Evolutionary conservation across 148 eudicot genomes (phyloP).

Genomic region (Arctostaphylos glauca): DNA sequence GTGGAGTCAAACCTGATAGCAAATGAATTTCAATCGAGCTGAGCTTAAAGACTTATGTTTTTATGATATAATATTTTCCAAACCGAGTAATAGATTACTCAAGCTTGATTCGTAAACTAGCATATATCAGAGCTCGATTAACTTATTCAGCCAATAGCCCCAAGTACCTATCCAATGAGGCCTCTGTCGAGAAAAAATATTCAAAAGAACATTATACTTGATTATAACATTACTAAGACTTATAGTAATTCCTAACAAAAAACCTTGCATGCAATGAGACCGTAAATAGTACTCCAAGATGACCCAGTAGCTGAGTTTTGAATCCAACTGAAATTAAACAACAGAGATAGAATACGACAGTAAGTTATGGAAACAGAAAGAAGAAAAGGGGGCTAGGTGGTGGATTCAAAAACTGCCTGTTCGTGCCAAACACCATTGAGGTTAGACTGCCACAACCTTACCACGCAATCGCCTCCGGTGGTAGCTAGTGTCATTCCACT

Average conservation of each 20-base stretch:
- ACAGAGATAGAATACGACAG: background rate
- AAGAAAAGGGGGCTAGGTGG: constrained; percentile 8
- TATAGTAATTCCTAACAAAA: too few species aligned
- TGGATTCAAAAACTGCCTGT: constrained; percentile 65
- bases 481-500: constrained; percentile 98
- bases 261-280: too few species aligned
- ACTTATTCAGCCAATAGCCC: background rate
- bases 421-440: constrained; percentile 90
- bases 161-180: too few species aligned
- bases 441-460: constrained; percentile 89
- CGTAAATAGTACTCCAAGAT: too few species aligned
- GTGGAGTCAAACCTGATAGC: too few species aligned
- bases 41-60: background rate
- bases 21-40: background rate
- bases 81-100: background rate
- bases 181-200: too few species aligned
- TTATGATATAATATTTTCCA: background rate
- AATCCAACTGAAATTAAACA: background rate
- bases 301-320: too few species aligned
- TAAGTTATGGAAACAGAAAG: background rate
- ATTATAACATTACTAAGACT: too few species aligned
- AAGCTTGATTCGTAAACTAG: background rate
- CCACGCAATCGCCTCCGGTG: constrained; percentile 68
- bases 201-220: too few species aligned
- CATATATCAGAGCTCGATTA: background rate